A percentile compares a stretch with the other conserved stretches of the same genome.
phyloP scores from a whole-genome alignment of 192 early-diverging fungal genomes.

The Backusella mclennaniae region DNA sequence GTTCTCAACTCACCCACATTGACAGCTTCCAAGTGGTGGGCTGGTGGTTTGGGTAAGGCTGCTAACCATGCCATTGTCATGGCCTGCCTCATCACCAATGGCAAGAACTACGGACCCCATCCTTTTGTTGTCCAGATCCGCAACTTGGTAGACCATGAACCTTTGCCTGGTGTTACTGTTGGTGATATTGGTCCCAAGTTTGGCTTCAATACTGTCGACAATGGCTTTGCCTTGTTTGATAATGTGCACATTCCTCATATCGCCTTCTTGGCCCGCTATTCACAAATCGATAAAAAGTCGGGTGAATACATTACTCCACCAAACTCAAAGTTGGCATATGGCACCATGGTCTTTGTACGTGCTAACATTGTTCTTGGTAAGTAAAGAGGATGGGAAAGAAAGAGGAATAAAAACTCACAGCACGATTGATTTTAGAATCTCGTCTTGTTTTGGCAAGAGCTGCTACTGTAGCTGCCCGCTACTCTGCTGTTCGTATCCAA shows the following conservation, averaged over 20 bases:
- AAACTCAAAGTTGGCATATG: slow-evolving; percentile 58
- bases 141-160: slow-evolving; percentile 54
- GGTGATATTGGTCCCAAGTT: slow-evolving; percentile 70
- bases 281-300: slow-evolving; percentile 47
- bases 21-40: slow-evolving; percentile 64
- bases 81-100: slow-evolving; percentile 56
- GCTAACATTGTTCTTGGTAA: slow-evolving; percentile 52
- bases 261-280: slow-evolving; percentile 59
- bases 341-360: slow-evolving; percentile 64
- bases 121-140: slow-evolving; percentile 66
- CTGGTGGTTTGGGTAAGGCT: slow-evolving; percentile 56
- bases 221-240: slow-evolving; percentile 46
- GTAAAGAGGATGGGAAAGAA: neutral
- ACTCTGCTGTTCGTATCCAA: slow-evolving; percentile 48
- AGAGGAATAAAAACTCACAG: neutral
- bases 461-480: slow-evolving; percentile 50
- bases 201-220: slow-evolving; percentile 33
- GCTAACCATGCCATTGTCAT: slow-evolving; percentile 61
- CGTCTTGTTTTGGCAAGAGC: slow-evolving; percentile 44
- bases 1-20: slow-evolving; percentile 57
- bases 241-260: slow-evolving; percentile 53
- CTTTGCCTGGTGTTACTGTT: slow-evolving; percentile 57
- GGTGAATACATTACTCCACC: slow-evolving; percentile 62
- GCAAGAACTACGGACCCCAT: slow-evolving; percentile 63
- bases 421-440: slow-evolving; percentile 22